These are phyloP conservation scores for Bruguiera gymnorhiza DNA, from an alignment of 345 rosid genomes.

Conservation along the genomic window DNA sequence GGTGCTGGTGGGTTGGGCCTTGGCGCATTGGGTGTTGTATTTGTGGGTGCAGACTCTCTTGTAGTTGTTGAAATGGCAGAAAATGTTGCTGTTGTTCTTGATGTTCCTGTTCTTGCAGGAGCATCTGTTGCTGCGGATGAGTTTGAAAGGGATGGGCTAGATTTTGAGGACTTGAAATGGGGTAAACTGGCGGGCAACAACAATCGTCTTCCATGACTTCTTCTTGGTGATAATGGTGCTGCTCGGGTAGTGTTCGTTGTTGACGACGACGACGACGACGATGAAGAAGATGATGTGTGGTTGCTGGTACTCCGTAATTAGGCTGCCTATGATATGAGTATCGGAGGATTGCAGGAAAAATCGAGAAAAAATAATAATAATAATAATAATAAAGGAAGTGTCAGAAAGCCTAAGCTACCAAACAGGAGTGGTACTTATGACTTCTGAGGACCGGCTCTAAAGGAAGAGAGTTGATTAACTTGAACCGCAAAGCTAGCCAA, in stretches of 20 bases:
- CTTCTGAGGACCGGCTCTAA: no score
- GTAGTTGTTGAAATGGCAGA: conserved; percentile 19
- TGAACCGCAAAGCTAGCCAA: background rate
- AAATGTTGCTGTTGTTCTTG: conserved; percentile 3
- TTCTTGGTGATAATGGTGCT: no score
- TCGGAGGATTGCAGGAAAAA: background rate
- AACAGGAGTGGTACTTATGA: no score
- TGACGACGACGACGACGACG: conserved; percentile 4
- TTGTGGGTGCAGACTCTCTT: conserved; percentile 11
- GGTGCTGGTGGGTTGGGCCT: background rate
- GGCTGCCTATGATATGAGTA: conserved; percentile 17
- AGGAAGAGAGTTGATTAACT: background rate
- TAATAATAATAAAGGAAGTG: background rate
- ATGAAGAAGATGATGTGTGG: background rate
- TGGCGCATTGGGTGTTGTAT: background rate
- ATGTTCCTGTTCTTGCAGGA: background rate
- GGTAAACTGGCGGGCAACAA: conserved; percentile 21
- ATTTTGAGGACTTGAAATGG: conserved; percentile 22
- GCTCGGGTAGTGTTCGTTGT: conserved; percentile 1
- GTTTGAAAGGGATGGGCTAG: conserved; percentile 5
- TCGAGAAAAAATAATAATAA: background rate
- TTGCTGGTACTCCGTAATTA: conserved; percentile 12
- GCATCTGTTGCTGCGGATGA: background rate
- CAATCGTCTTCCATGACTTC: conserved; percentile 12
- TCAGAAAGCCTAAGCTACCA: no score